phyloP scores from a whole-genome alignment of 2,329 filamentous ascomycete genomes.

The Pseudophaeomoniella oleicola region DNA sequence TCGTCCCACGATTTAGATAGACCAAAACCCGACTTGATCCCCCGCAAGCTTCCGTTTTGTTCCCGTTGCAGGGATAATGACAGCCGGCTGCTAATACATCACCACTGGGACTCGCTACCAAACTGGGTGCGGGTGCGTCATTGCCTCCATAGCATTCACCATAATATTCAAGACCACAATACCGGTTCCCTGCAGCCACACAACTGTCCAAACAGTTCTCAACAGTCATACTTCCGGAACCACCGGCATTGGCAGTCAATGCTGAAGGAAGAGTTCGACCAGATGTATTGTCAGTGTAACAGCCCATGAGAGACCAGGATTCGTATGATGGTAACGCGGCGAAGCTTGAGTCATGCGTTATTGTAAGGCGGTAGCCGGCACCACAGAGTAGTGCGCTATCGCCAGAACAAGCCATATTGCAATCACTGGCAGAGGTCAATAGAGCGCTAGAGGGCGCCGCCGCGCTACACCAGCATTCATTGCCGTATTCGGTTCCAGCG shows the following conservation, averaged over 20 bases:
- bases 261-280: constrained; percentile 6
- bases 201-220: constrained; percentile 14
- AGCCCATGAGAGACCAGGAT: constrained; percentile 13
- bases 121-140: constrained; percentile 2
- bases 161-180: constrained; percentile 25
- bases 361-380: constrained; percentile 33
- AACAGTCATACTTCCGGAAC: constrained; percentile 11
- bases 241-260: not conserved
- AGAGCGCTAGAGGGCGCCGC: not conserved
- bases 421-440: constrained; percentile 13
- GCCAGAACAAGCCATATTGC: constrained; percentile 26
- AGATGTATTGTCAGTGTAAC: constrained; percentile 12
- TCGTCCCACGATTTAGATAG: constrained; percentile 8
- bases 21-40: constrained; percentile 11
- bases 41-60: constrained; percentile 15
- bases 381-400: constrained; percentile 27
- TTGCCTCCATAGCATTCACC: constrained; percentile 21
- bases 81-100: constrained; percentile 7
- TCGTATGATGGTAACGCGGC: not conserved
- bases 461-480: constrained; percentile 1
- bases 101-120: constrained; percentile 3
- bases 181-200: constrained; percentile 11
- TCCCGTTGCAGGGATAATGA: constrained; percentile 11
- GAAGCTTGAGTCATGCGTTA: constrained; percentile 6
- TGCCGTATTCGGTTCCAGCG: not conserved